phyloP scores from a whole-genome alignment of 2,329 filamentous ascomycete genomes.

The Acephala macrosclerotiorum region DNA sequence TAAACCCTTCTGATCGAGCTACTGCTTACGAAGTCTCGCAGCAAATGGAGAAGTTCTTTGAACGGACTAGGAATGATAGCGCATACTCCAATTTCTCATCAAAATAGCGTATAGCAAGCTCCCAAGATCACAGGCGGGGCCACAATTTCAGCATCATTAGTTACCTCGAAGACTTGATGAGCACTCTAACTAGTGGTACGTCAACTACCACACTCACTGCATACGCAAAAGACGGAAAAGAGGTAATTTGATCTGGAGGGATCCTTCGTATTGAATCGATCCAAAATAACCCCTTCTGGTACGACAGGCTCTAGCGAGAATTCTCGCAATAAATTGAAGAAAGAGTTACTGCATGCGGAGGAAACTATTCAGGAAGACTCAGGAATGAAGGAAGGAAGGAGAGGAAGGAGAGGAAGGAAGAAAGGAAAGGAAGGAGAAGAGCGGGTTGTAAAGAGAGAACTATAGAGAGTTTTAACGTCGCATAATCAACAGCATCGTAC shows the following conservation, averaged over 20 bases:
- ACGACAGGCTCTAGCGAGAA: neutral
- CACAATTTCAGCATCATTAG: neutral
- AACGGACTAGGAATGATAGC: neutral
- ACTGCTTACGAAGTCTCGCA: neutral
- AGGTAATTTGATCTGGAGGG: too few species aligned
- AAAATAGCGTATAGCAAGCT: neutral
- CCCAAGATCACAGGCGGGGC: neutral
- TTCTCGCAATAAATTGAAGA: neutral
- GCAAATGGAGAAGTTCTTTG: neutral
- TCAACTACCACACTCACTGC: neutral
- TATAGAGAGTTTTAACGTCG: neutral
- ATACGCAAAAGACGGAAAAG: neutral
- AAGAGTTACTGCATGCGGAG: neutral
- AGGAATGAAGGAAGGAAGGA: too few species aligned
- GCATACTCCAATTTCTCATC: neutral
- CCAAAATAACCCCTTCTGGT: too few species aligned
- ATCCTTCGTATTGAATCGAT: too few species aligned
- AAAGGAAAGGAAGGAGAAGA: neutral
- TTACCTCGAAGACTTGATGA: neutral
- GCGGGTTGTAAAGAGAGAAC: neutral
- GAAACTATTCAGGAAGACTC: neutral
- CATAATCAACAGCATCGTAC: neutral
- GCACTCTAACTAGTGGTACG: neutral
- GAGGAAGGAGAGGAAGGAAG: too few species aligned
- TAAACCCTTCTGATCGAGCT: neutral